These are phyloP conservation scores for Ogataea hybrid DNA, from an alignment of 1,139 yeast genomes.

Conservation along the genomic window DNA sequence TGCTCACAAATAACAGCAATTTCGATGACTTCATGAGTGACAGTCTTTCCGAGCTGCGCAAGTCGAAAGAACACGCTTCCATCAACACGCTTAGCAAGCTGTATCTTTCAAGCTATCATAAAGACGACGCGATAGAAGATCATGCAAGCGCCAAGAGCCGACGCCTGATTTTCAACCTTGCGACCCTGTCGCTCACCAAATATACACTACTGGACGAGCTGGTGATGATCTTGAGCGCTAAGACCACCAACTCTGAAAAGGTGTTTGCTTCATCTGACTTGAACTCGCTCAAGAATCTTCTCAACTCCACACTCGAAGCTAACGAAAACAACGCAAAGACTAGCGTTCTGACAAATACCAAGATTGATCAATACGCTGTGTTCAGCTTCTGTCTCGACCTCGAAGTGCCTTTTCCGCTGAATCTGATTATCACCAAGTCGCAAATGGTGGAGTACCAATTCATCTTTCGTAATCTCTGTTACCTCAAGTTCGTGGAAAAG, in stretches of 20 bases:
- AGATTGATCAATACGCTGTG: constrained; percentile 37
- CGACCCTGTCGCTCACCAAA: no score
- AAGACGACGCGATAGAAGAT: no score
- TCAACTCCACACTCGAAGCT: constrained; percentile 40
- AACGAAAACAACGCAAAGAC: constrained; percentile 19
- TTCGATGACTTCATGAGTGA: no score
- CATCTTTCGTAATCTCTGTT: constrained; percentile 67
- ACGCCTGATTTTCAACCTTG: no score
- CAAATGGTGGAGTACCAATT: constrained; percentile 78
- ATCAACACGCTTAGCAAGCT: no score
- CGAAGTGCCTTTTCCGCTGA: constrained; percentile 81
- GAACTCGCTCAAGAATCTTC: constrained; percentile 39
- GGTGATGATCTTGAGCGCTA: constrained; percentile 61
- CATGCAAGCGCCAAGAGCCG: no score
- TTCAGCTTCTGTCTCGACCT: constrained; percentile 67
- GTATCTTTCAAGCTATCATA: no score
- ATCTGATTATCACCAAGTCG: constrained; percentile 68
- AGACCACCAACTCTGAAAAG: constrained; percentile 60
- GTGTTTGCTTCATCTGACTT: constrained; percentile 42
- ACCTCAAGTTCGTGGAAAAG: constrained; percentile 60
- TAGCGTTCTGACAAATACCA: constrained; percentile 16
- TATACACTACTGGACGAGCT: no score
- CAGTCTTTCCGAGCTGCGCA: no score
- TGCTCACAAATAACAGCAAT: no score
- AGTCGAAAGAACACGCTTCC: no score